Evolutionary conservation across 2,329 filamentous ascomycete genomes (phyloP), one percentile per base, ranked within the genome.

Genomic region (Aspergillus flavus): DNA sequence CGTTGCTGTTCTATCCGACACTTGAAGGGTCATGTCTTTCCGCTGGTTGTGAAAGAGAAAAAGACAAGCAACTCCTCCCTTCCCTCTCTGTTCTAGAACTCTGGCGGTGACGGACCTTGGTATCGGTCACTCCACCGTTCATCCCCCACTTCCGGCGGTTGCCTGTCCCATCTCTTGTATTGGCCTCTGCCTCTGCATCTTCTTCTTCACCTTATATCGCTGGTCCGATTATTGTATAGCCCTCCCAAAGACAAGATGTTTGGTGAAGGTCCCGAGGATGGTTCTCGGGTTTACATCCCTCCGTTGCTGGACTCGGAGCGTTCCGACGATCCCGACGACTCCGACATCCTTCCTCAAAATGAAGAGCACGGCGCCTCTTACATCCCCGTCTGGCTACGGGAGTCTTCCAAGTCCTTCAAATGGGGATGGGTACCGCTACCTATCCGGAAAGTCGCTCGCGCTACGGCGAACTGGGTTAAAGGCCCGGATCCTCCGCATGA

Each of bases 391-490:
- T 84, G 82, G 82, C 68, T 83, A 62, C 76, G 76, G 61, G 81
- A 83, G 65, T 81, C 80, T 10, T 82, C 80, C 58, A 79, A 78
- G 58, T 79, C 79, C 3, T 82, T 81, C 64, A 79, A 74, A 66
- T 83, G 79, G 78, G 73, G 73, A 69, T 83, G 82, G 82, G 76
- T 84, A 6, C 82, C 82, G 4, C 66, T 82, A 19, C 79, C 79
- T 0, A 54, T 83, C 21, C 73, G 82, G 56, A 82, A 82, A 60
- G 79, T 75, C 53, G 80, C 73, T 52, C 76, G 81, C 53, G 76
- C 79, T 21, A 77, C 78, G 21, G 76, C 74, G 23, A 74, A 73
- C 53, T 84, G 82, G 81, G 73, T 83, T 21, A 79, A 81, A 68
- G 82, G 82, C 5, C 82, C 82, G 0, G 71, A 80, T 65, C 82